Percentiles rank a stretch among this genome's conserved stretches.
Conservation (phyloP, 345 rosid genomes). For the Bruguiera parviflora region DNA sequence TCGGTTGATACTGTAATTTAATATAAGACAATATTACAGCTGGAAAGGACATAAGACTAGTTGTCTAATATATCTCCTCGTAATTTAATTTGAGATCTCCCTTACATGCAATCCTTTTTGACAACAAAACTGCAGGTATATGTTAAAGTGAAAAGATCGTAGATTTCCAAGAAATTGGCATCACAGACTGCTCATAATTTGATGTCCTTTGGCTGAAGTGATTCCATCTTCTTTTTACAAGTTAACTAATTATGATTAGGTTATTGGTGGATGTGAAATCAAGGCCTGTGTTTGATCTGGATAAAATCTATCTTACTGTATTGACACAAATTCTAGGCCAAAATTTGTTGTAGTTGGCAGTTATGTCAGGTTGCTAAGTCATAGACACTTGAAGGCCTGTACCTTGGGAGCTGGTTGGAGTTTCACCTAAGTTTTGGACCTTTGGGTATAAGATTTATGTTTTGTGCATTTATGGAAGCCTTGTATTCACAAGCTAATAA, state of each 20-base stretch:
- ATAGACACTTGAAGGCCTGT: neutral
- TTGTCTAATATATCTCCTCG: too few species aligned
- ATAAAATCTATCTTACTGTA: neutral
- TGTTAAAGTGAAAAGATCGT: too few species aligned
- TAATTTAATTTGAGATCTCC: neutral
- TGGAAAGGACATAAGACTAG: too few species aligned
- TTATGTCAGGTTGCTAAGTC: neutral
- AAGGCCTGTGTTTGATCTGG: neutral
- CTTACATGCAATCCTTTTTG: neutral
- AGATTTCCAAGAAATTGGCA: too few species aligned
- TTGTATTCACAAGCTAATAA: neutral
- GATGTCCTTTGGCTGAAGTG: too few species aligned
- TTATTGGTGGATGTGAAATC: neutral
- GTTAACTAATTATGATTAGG: neutral
- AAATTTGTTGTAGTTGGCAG: neutral
- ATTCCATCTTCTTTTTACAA: too few species aligned
- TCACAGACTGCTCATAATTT: too few species aligned
- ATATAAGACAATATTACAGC: too few species aligned
- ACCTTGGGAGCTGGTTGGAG: neutral
- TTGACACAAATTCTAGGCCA: neutral
- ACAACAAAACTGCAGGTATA: too few species aligned
- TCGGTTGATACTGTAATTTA: too few species aligned
- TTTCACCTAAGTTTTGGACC: too few species aligned
- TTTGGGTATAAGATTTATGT: neutral
- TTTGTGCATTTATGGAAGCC: neutral